Conservation (phyloP, 2,329 filamentous ascomycete species). For the Colletotrichum chrysophilum region DNA sequence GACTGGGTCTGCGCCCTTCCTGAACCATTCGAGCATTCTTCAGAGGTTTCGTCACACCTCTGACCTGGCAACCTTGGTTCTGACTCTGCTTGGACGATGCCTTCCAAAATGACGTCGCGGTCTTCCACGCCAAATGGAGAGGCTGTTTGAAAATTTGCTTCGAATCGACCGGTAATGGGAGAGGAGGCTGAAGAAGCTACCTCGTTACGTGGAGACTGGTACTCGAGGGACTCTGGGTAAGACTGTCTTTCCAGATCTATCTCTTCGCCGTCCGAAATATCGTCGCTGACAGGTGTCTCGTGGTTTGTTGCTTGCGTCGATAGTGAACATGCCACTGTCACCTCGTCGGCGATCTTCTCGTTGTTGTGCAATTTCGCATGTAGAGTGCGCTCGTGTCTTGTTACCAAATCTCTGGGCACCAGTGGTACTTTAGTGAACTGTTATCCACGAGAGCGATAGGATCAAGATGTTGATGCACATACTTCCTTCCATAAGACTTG, state of each 20-base stretch:
- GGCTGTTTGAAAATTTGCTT: not conserved
- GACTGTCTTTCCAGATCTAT: not conserved
- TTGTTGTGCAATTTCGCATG: not conserved
- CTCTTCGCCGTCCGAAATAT: not conserved
- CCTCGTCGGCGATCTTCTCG: not conserved
- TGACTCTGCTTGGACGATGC: not conserved
- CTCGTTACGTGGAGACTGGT: not conserved
- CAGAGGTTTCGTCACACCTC: not conserved
- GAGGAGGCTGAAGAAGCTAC: not conserved
- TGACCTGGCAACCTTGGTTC: not conserved
- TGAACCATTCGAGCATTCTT: not conserved
- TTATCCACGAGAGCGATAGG: not conserved
- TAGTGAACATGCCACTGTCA: not conserved
- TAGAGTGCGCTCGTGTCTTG: not conserved
- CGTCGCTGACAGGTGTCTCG: not conserved
- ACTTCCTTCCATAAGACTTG: not conserved
- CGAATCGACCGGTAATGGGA: not conserved
- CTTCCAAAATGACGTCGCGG: not conserved
- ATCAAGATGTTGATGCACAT: not conserved
- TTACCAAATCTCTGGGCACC: not conserved
- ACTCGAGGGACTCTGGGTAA: not conserved
- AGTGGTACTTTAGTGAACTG: not conserved
- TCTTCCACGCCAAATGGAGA: not conserved
- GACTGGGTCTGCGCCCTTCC: no score
- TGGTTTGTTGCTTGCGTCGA: not conserved